Evolutionary conservation across 2,329 filamentous ascomycete species (phyloP), one percentile per base, ranked within the genome.

Genomic region (Uncinocarpus reesii): DNA sequence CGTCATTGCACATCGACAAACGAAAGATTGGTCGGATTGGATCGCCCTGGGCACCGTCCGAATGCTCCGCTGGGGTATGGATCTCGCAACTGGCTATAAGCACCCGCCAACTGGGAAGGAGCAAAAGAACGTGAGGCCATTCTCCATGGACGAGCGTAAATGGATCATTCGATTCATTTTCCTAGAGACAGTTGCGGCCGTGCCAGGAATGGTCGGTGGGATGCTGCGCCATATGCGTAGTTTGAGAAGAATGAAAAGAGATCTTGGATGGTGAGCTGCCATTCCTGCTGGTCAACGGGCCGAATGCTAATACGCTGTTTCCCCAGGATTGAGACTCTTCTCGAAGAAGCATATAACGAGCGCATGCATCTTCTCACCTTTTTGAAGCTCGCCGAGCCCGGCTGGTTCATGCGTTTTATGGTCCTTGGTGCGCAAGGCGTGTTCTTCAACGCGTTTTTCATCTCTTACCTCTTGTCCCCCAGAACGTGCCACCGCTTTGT

Each of bases 151-250:
- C 0, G 89, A 94, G 63, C 73, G 81, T 4, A 92, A 96, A 69
- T 98, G 92, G 83, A 74, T 95, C 58, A 78, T 85, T 42, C 78
- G 90, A 5, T 90, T 95, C 61, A 78, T 98, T 57, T 98, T 98
- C 66, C 76, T 98, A 28, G 92, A 98, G 66, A 89, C 83, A 42
- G 86, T 98, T 32, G 92, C 92, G 10, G 92, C 88, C 28, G 92
- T 96, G 0, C 92, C 92, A 0, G 92, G 92, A 6, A 96, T 96
- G 87, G 90, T 96, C 0, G 92, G 84, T 0, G 92, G 88, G 18
- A 95, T 95, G 85, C 73, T 96, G 13, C 76, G 92, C 28, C 92
- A 98, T 67, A 74, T 96, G 31, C 80, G 84, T 62, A 89, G 31
- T 64, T 63, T 62, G 57, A 63, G 60, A 60, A 62, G 44, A 56